Percentiles rank a stretch among this genome's conserved stretches.
Evolutionary conservation across 2,329 filamentous ascomycete species (phyloP).

Genomic region (Aspergillus arachidicola): DNA sequence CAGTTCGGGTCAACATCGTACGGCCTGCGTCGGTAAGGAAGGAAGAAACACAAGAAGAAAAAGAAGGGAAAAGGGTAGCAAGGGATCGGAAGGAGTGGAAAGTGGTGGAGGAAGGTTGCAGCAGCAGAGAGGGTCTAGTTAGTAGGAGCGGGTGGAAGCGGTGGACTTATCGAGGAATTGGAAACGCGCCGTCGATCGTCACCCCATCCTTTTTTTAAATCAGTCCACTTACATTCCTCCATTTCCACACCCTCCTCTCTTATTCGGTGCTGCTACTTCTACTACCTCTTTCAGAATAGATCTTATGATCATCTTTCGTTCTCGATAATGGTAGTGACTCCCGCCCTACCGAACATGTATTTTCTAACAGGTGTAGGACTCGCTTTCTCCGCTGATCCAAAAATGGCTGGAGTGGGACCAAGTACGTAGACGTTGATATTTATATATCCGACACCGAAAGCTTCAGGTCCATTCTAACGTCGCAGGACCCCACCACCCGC

Average conservation of each 20-base stretch:
- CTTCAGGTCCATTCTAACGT: constrained; percentile 8
- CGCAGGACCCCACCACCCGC: constrained; percentile 53
- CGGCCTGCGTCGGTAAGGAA: neutral
- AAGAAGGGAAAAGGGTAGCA: neutral
- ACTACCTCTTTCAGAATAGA: neutral
- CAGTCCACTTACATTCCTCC: constrained; percentile 8
- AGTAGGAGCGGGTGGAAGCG: neutral
- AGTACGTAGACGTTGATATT: constrained; percentile 29
- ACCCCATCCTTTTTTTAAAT: neutral
- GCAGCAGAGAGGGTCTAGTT: neutral
- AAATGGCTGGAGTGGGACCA: constrained; percentile 63
- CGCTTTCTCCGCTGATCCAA: constrained; percentile 47
- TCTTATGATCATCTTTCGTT: neutral
- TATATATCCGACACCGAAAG: neutral
- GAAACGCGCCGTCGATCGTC: constrained; percentile 1
- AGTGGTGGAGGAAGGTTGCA: neutral
- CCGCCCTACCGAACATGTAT: neutral
- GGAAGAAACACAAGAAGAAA: neutral
- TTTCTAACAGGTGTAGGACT: constrained; percentile 27
- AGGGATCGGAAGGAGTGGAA: neutral
- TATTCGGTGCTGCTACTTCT: neutral
- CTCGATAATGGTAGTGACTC: neutral
- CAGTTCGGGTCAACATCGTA: neutral
- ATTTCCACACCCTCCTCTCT: neutral
- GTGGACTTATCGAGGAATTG: neutral